These are phyloP conservation scores for Scleroderma citrinum DNA, from an alignment of 768 basidiomycete genomes.

Conservation along the genomic window DNA sequence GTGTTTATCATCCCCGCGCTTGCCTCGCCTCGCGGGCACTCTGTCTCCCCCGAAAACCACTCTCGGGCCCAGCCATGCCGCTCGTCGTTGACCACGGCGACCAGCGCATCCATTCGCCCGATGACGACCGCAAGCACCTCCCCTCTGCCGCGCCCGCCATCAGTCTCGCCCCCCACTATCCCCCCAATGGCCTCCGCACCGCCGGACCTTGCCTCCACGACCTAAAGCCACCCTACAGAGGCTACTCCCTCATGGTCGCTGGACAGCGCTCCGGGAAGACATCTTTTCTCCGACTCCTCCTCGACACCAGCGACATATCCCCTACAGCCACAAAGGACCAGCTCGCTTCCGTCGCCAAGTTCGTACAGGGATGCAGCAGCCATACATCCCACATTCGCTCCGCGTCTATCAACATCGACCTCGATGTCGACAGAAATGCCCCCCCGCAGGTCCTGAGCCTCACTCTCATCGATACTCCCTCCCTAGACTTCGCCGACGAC, in stretches of 20 bases:
- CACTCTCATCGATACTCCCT: constrained; percentile 77
- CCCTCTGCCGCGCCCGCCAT: constrained; percentile 21
- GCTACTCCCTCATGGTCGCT: constrained; percentile 73
- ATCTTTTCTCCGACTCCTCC: constrained; percentile 77
- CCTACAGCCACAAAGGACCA: constrained; percentile 62
- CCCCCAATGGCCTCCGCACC: constrained; percentile 21
- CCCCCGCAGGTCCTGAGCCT: constrained; percentile 50
- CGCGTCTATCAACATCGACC: constrained; percentile 66
- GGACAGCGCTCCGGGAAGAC: constrained; percentile 83
- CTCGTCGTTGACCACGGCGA: constrained; percentile 58
- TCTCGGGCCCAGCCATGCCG: constrained; percentile 31
- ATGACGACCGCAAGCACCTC: constrained; percentile 26
- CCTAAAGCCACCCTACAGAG: constrained; percentile 21
- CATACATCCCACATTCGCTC: constrained; percentile 70
- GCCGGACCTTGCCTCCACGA: constrained; percentile 24
- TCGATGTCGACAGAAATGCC: constrained; percentile 44
- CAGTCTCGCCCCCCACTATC: constrained; percentile 19
- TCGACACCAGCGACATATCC: constrained; percentile 73
- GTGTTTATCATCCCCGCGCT: constrained; percentile 60
- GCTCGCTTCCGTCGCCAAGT: constrained; percentile 74
- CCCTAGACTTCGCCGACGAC: constrained; percentile 69
- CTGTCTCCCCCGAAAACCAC: constrained; percentile 42
- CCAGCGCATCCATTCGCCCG: constrained; percentile 43
- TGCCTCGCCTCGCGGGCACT: constrained; percentile 54
- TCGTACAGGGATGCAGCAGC: constrained; percentile 67